A percentile compares a stretch with the other conserved stretches of the same genome.
Conservation (phyloP, 768 basidiomycete species). For the Boletus insuetus region DNA sequence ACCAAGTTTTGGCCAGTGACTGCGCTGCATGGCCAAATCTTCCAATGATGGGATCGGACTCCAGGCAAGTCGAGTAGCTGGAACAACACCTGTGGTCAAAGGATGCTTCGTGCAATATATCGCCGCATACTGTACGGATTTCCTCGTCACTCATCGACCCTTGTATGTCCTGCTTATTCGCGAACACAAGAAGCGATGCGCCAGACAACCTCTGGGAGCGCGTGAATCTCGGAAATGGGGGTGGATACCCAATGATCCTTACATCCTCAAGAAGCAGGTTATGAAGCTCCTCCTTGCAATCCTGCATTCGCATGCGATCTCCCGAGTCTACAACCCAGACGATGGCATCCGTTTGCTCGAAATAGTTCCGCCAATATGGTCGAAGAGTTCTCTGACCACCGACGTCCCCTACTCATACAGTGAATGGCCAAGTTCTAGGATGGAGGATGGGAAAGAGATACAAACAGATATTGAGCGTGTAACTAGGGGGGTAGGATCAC, state of each 20-base stretch:
- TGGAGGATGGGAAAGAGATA: conserved; percentile 3
- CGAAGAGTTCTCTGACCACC: conserved; percentile 94
- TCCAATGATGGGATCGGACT: conserved; percentile 89
- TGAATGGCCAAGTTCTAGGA: conserved; percentile 65
- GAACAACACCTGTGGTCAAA: conserved; percentile 4
- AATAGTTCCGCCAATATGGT: conserved; percentile 99
- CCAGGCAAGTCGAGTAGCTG: conserved; percentile 78
- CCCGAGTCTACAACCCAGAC: conserved; percentile 99
- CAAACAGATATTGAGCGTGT: conserved; percentile 44
- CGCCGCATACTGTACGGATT: conserved; percentile 70
- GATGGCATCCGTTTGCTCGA: conserved; percentile 96
- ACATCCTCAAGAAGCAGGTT: conserved; percentile 91
- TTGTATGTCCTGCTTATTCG: conserved; percentile 95
- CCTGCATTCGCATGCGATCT: conserved; percentile 84
- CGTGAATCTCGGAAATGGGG: conserved; percentile 19
- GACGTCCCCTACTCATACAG: conserved; percentile 88
- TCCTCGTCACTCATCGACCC: conserved; percentile 81
- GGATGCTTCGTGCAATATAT: neutral
- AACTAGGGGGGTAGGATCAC: conserved; percentile 33
- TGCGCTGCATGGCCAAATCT: conserved; percentile 89
- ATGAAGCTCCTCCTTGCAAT: conserved; percentile 87
- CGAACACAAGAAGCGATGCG: conserved; percentile 93
- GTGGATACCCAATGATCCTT: conserved; percentile 29
- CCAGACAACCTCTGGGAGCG: conserved; percentile 76
- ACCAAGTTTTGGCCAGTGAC: conserved; percentile 84